Conservation (phyloP, 192 early-diverging fungal genomes). For the Coemansia umbellata region DNA sequence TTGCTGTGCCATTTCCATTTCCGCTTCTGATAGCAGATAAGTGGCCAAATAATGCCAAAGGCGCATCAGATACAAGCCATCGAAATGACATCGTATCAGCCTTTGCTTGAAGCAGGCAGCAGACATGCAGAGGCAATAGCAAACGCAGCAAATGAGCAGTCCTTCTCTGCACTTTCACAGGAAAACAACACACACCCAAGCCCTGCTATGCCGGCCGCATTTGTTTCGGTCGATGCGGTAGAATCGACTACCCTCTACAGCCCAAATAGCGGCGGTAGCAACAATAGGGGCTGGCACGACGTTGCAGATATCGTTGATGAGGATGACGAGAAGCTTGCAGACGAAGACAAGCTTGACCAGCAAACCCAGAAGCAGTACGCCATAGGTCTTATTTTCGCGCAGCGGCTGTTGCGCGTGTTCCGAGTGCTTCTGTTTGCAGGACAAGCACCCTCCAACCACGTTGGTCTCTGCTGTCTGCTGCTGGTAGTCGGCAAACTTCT, state of each 20-base stretch:
- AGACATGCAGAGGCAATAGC: background rate
- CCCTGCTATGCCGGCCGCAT: too few relatives aligned
- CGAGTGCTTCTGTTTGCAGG: background rate
- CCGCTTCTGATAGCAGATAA: too few relatives aligned
- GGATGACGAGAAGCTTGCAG: background rate
- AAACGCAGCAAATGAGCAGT: too few relatives aligned
- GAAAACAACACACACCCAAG: too few relatives aligned
- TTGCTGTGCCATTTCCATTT: too few relatives aligned
- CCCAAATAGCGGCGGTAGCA: background rate
- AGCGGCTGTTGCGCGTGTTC: conserved; percentile 18
- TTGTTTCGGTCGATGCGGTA: too few relatives aligned
- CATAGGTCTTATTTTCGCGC: conserved; percentile 23
- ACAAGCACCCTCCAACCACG: conserved; percentile 4
- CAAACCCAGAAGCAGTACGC: conserved; percentile 20
- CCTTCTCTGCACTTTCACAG: too few relatives aligned
- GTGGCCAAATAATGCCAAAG: conserved; percentile 2
- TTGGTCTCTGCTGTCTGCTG: conserved; percentile 22
- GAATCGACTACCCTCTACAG: too few relatives aligned
- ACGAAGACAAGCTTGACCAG: background rate
- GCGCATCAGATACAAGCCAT: background rate
- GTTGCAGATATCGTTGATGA: background rate
- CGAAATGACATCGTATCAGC: conserved; percentile 1
- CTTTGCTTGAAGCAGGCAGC: background rate
- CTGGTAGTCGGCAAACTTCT: conserved; percentile 28
- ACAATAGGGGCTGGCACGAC: too few relatives aligned